A percentile compares a stretch with the other conserved stretches of the same genome.
phyloP scores from a whole-genome alignment of 1,284 basidiomycete genomes.

The Cystobasidium pallidum region DNA sequence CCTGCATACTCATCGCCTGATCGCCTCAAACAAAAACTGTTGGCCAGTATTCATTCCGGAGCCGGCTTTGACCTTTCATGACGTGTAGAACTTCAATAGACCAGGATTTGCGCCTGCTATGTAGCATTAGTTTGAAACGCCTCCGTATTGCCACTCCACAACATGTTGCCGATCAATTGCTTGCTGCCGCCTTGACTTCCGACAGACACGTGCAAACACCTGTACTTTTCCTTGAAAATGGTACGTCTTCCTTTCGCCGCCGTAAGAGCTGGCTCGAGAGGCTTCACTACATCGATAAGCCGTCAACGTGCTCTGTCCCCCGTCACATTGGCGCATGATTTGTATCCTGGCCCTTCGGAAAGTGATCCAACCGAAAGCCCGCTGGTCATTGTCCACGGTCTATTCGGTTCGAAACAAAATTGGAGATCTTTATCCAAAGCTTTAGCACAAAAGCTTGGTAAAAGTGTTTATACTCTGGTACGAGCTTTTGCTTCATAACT shows the following conservation, averaged over 20 bases:
- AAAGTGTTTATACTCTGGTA: conserved; percentile 74
- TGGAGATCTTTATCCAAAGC: conserved; percentile 72
- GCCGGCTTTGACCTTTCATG: conserved; percentile 82
- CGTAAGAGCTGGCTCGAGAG: neutral
- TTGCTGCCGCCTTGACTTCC: neutral
- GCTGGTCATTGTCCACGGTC: conserved; percentile 52
- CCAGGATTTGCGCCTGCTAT: neutral
- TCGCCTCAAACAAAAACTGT: conserved; percentile 71
- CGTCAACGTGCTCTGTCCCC: neutral
- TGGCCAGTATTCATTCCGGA: conserved; percentile 79
- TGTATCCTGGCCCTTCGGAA: conserved; percentile 29
- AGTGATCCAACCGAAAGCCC: conserved; percentile 42
- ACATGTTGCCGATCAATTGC: neutral
- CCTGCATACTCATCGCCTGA: conserved; percentile 69
- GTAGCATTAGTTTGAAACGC: conserved; percentile 11
- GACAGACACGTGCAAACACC: neutral
- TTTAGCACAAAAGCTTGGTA: conserved; percentile 64
- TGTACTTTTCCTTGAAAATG: neutral
- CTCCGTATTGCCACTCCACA: conserved; percentile 1
- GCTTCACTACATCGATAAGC: conserved; percentile 3
- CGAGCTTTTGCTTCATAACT: conserved; percentile 25
- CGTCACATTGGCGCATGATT: conserved; percentile 42
- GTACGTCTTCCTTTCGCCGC: neutral
- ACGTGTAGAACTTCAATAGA: neutral
- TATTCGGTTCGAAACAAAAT: conserved; percentile 72